These are phyloP conservation scores for Madurella mycetomatis DNA, from an alignment of 2,329 filamentous ascomycete species.

Conservation along the genomic window DNA sequence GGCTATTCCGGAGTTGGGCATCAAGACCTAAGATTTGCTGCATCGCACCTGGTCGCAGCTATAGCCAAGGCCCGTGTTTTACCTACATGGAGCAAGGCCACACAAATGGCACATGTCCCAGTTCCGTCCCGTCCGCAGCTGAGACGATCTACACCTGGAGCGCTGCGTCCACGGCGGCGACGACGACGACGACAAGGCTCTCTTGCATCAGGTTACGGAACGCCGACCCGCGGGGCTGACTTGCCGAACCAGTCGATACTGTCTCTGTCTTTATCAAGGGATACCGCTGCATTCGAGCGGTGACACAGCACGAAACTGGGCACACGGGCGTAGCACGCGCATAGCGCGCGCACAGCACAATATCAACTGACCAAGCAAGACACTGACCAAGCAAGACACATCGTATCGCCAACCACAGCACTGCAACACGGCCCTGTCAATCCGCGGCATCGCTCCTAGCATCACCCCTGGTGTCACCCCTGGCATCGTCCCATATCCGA, in stretches of 20 bases:
- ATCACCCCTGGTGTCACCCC: not conserved
- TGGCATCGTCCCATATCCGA: not conserved
- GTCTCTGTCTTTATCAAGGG: not conserved
- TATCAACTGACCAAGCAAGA: not conserved
- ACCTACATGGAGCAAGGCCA: no score
- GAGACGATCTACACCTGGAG: no score
- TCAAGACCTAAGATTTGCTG: no score
- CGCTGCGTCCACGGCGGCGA: no score
- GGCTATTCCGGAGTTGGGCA: no score
- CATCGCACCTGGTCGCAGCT: no score
- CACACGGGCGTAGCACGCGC: not conserved
- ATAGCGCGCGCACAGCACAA: not conserved
- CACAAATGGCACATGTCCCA: no score
- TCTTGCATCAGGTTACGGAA: not conserved
- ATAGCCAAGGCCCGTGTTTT: no score
- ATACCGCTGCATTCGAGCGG: not conserved
- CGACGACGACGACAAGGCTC: not conserved
- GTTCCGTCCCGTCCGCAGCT: no score
- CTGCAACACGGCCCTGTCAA: not conserved
- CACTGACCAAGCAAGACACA: not conserved
- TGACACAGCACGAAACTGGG: slow-evolving; percentile 6
- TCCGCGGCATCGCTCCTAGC: slow-evolving; percentile 2
- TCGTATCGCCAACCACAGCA: not conserved
- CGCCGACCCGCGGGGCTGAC: not conserved
- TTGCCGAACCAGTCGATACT: not conserved